Evolutionary conservation across 2,329 filamentous ascomycete species (phyloP).

Genomic region (Phyllosticta citrichinensis): DNA sequence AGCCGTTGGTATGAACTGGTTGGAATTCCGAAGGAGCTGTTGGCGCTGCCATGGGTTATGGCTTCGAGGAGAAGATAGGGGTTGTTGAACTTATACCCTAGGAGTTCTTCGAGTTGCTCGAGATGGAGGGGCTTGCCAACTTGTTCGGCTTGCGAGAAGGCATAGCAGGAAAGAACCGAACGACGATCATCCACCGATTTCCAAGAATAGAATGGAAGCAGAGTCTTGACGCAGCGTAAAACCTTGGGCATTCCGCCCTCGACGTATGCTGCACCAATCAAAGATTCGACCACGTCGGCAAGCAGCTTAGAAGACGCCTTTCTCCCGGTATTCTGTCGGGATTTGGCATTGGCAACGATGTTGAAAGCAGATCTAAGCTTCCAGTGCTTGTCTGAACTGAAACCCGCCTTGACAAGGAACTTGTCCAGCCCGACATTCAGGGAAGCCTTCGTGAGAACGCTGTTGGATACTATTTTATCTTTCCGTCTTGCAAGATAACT

Average conservation of each 20-base stretch:
- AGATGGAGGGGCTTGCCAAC: conserved; percentile 13
- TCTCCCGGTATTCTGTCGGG: background rate
- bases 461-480: conserved; percentile 63
- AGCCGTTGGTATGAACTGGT: conserved; percentile 60
- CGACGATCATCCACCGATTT: conserved; percentile 17
- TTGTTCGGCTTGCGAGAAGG: conserved; percentile 5
- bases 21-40: conserved; percentile 30
- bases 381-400: conserved; percentile 63
- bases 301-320: conserved; percentile 60
- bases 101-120: conserved; percentile 47
- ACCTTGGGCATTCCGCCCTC: conserved; percentile 58
- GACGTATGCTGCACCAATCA: conserved; percentile 66
- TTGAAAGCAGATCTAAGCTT: conserved; percentile 20
- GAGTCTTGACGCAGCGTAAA: conserved; percentile 47
- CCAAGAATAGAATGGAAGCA: conserved; percentile 53
- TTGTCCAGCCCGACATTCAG: conserved; percentile 54
- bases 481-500: conserved; percentile 62
- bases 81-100: conserved; percentile 64
- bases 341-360: background rate
- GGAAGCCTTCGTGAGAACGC: conserved; percentile 57
- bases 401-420: conserved; percentile 60
- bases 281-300: conserved; percentile 77
- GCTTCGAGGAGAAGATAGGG: conserved; percentile 63
- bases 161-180: conserved; percentile 19
- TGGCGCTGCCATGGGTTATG: conserved; percentile 63